phyloP scores from a whole-genome alignment of 2,329 filamentous ascomycete species.

The Setomelanomma holmii region DNA sequence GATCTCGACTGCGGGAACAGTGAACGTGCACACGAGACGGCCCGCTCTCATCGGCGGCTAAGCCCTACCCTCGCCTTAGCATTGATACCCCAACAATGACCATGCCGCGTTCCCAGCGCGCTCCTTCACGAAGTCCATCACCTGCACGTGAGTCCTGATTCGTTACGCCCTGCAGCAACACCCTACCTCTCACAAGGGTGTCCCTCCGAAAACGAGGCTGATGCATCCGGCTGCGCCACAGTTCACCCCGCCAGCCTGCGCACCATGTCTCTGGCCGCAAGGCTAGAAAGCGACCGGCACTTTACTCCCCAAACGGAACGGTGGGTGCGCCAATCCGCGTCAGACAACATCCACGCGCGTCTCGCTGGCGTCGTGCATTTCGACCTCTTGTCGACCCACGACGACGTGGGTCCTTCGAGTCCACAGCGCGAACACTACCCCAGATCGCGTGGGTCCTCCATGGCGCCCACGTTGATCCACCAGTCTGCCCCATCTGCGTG shows the following conservation, averaged over 20 bases:
- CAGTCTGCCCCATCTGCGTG: slow-evolving; percentile 28
- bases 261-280: slow-evolving; percentile 27
- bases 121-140: slow-evolving; percentile 5
- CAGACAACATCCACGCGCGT: slow-evolving; percentile 36
- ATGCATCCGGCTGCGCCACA: slow-evolving; percentile 23
- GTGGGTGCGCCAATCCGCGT: slow-evolving; percentile 33
- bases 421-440: slow-evolving; percentile 14
- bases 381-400: slow-evolving; percentile 16
- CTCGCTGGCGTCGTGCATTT: slow-evolving; percentile 29
- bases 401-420: slow-evolving; percentile 12
- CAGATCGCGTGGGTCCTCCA: slow-evolving; percentile 30
- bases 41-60: slow-evolving; percentile 14
- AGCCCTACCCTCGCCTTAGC: slow-evolving; percentile 15
- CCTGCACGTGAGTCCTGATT: slow-evolving; percentile 23
- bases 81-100: slow-evolving; percentile 5
- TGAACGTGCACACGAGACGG: slow-evolving; percentile 5
- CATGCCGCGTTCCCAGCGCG: slow-evolving; percentile 1
- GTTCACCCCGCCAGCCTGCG: slow-evolving; percentile 18
- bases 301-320: slow-evolving; percentile 29
- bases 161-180: slow-evolving; percentile 3
- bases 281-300: slow-evolving; percentile 23
- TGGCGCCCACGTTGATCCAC: slow-evolving; percentile 41
- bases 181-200: slow-evolving; percentile 14
- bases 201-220: slow-evolving; percentile 16
- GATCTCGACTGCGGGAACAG: neutral